Evolutionary conservation across 2,329 filamentous ascomycete genomes (phyloP), one percentile per base, ranked within the genome.

Genomic region (Cladophialophora chaetospira): DNA sequence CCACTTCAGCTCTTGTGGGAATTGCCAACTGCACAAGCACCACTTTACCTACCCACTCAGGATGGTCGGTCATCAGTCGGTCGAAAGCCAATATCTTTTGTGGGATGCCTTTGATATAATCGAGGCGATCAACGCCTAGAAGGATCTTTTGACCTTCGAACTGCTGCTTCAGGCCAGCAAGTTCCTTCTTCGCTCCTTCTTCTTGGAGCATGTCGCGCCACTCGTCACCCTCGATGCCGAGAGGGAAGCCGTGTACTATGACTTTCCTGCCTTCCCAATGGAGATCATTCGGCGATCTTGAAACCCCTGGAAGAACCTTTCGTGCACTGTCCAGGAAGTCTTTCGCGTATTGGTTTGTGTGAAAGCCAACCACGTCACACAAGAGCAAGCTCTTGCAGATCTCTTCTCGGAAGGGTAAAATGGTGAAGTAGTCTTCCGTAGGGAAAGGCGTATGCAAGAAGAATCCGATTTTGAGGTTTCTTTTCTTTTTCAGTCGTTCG

Each of bases 71-170:
- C 43, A 97, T 77, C 76, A 97, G 96, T 3, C 94, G 86, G 71
- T 97, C 92, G 47, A 96, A 86, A 0, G 92, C 92, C 68, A 95
- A 91, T 4, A 97, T 79, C 71, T 97, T 97, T 74, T 96, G 92
- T 0, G 91, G 91, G 5, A 97, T 89, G 55, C 93, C 92, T 75
- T 97, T 97, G 83, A 96, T 96, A 73, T 97, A 96, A 73, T 97
- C 92, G 45, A 97, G 81, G 35, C 93, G 87, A 71, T 97, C 92
- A 42, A 97, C 91, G 58, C 93, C 92, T 31, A 97, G 88, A 57
- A 97, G 93, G 57, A 97, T 82, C 75, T 94, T 96, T 63, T 94
- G 86, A 35, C 89, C 91, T 61, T 92, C 85, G 68, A 96, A 97
- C 71, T 92, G 91, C 67, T 87, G 86, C 67, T 87, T 83, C 2